Evolutionary conservation across 495 filamentous ascomycete genomes (phyloP), one percentile per base, ranked within the genome.

Genomic region (Xylaria nigripes): DNA sequence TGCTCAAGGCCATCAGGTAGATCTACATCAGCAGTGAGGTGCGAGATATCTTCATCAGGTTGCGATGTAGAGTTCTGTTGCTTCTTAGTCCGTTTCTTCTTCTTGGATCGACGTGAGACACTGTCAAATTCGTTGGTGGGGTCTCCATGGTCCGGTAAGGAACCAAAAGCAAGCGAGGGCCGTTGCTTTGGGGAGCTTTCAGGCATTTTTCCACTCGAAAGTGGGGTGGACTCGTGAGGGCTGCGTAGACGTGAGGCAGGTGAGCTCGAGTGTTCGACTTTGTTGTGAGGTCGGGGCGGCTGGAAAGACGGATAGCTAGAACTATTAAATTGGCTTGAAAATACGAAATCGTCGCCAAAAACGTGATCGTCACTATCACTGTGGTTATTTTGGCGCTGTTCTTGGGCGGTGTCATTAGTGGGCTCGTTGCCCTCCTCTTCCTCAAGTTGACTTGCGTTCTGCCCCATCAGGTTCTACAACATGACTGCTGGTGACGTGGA

Each of bases 71-170:
- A 58, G 45, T 48, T 62, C 21, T 55, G 57, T 32, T 57, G 60
- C 22, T 64, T 65, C n/a, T 52, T 65, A 2, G 43, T 54, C 1
- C 54, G 51, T 24, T 60, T 68, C 48, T 64, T 69, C 29, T 51
- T 57, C 48, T 51, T 57, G 7, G 53, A 25, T 22, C 47, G 24
- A 10, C 45, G 51, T 4, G 30, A 0, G 12, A 23, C 0, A 38
- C 18, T 49, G 0, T 12, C 45, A 12, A 12, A 12, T 24, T 46
- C 32, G 15, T 24, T 24, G 19, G 45, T 4, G 13, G 47, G 29
- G 12, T 21, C 18, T 15, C 13, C 52, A 13, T 41, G 34, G 8
- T 44, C 45, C 19, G 32, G 16, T 15, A 29, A 41, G 22, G 32
- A 43, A n/a, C 5, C n/a, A 19, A 38, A 27, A 45, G n/a, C 19